Evolutionary conservation across 1,284 basidiomycete species (phyloP).

Genomic region (Mycena citricolor): DNA sequence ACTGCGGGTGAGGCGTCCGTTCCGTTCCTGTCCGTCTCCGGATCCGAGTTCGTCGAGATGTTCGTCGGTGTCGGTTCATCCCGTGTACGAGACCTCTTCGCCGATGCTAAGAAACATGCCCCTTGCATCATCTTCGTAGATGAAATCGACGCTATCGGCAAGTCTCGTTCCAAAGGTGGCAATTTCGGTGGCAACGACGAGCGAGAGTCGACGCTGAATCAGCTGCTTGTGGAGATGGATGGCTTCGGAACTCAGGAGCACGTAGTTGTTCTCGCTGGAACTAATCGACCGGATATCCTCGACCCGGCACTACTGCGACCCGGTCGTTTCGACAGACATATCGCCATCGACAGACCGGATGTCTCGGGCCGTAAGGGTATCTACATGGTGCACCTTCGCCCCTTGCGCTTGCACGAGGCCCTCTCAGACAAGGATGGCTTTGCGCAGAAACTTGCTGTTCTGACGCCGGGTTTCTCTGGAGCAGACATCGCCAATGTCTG

Average conservation of each 20-base stretch:
- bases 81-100: constrained; percentile 95
- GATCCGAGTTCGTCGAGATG: constrained; percentile 99
- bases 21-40: constrained; percentile 97
- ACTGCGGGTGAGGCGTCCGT: constrained; percentile 97
- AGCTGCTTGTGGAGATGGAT: constrained; percentile 99
- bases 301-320: constrained; percentile 95
- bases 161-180: constrained; percentile 88
- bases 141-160: constrained; percentile 98
- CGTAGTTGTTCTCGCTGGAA: constrained; percentile 95
- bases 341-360: constrained; percentile 94
- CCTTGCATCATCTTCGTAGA: constrained; percentile 99
- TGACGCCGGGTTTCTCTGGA: constrained; percentile 97
- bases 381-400: constrained; percentile 90
- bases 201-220: constrained; percentile 98
- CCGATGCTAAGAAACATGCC: constrained; percentile 95
- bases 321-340: constrained; percentile 97
- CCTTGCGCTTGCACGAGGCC: constrained; percentile 69
- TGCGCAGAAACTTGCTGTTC: constrained; percentile 90
- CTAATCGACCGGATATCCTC: constrained; percentile 95
- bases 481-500: constrained; percentile 99
- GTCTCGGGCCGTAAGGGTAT: constrained; percentile 93
- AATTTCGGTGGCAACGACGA: constrained; percentile 96
- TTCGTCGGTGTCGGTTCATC: constrained; percentile 99
- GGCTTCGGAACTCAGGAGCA: constrained; percentile 96
- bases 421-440: constrained; percentile 62